These are phyloP conservation scores for Cryphonectria japonica DNA, from an alignment of 2,329 filamentous ascomycete genomes.

Conservation along the genomic window DNA sequence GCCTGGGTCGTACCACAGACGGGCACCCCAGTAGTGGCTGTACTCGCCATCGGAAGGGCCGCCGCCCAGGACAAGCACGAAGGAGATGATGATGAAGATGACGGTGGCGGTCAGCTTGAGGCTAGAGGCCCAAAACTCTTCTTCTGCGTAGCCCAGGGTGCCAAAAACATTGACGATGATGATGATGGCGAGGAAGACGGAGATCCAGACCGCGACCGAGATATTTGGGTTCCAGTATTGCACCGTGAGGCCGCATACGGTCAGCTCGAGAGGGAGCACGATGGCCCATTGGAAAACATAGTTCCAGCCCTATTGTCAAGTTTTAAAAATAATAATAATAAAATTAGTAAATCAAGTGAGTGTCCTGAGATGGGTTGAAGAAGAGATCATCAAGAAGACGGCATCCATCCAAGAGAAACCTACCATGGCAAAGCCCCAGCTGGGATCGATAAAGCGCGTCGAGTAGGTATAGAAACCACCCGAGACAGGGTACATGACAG, in stretches of 20 bases:
- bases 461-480: constrained; percentile 63
- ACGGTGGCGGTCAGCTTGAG: constrained; percentile 62
- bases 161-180: constrained; percentile 61
- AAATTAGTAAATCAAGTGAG: background rate
- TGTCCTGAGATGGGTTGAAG: too few relatives aligned
- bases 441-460: constrained; percentile 60
- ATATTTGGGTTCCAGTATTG: constrained; percentile 52
- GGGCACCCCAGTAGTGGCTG: constrained; percentile 52
- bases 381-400: background rate
- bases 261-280: constrained; percentile 52
- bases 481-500: constrained; percentile 59
- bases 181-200: constrained; percentile 57
- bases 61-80: constrained; percentile 63
- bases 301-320: constrained; percentile 39
- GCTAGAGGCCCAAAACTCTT: constrained; percentile 62
- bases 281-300: constrained; percentile 54
- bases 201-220: constrained; percentile 57
- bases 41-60: constrained; percentile 55
- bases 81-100: constrained; percentile 66
- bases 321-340: background rate
- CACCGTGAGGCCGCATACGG: constrained; percentile 53
- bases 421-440: constrained; percentile 58
- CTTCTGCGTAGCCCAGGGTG: constrained; percentile 58
- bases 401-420: constrained; percentile 42
- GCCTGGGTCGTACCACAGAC: constrained; percentile 54